Evolutionary conservation across 2,329 filamentous ascomycete genomes (phyloP), one percentile per base, ranked within the genome.

Genomic region (Esteya vermicola): DNA sequence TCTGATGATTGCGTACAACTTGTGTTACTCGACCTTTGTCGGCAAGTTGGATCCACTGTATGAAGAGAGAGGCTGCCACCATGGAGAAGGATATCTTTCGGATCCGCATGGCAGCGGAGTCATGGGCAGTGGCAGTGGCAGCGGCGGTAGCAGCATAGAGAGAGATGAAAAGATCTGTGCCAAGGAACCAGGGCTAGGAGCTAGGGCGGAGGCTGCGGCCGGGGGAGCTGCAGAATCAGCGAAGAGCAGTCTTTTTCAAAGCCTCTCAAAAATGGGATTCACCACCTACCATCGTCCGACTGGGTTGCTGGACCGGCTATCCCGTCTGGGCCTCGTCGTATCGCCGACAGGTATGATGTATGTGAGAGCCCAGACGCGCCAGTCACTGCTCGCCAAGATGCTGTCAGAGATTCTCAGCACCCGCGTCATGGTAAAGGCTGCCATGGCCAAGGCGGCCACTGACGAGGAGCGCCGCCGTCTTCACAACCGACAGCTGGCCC

Each of bases 1-100:
- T 57, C 80, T 96, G 44, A 95, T 98, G 86, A 96, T 98, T 54
- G 91, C 91, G 0, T 96, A 98, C 64, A 98, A 98, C 53, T 91
- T 95, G 55, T 98, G 91, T 62, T 98, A 98, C 55, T 96, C 91
- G 0, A 98, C 91, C 0, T 98, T 88, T 50, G 68, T 96, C 1
- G 91, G 91, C 0, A 76, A 91, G 23, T 78, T 94, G 30, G 45
- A 48, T 31, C 39, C 42, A 4, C 22, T 46, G 23, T 48, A 45
- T n/a, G 21, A 30, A 4, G 44, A 42, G 21, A 41, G 27, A 27
- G n/a, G 26, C 7, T 21, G 28, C n/a, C n/a, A n/a, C n/a, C n/a
- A 9, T 6, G 30, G 16, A 9, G 30, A 13, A 12, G 23, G 4
- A 28, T 6, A 19, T 16, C 9, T 9, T 31, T 4, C 13, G 26